A percentile compares a stretch with the other conserved stretches of the same genome.
Conservation (phyloP, 139 green algal genomes). For the Pycnococcus provasolii region DNA sequence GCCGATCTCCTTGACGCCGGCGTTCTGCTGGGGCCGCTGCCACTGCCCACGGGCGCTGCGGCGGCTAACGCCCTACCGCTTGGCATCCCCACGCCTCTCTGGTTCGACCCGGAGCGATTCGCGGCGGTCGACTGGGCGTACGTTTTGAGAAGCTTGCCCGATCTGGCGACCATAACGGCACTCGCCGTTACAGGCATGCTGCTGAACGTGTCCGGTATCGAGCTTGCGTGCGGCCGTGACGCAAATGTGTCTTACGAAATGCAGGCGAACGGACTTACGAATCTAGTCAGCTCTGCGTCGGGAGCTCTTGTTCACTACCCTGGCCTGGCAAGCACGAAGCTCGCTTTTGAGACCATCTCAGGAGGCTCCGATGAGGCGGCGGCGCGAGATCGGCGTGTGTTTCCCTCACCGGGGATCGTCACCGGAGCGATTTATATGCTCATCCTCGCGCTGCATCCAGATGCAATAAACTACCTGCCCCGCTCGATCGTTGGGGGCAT, state of each 20-base stretch:
- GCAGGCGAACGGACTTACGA: background rate
- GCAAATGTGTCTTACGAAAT: conserved; percentile 5
- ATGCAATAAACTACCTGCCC: background rate
- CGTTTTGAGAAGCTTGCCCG: background rate
- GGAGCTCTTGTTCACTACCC: too few species aligned
- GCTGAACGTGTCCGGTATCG: conserved; percentile 3
- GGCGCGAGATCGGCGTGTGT: too few species aligned
- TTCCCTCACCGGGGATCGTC: background rate
- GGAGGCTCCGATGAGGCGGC: too few species aligned
- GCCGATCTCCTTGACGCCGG: background rate
- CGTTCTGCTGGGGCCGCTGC: conserved; percentile 7
- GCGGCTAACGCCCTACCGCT: too few species aligned
- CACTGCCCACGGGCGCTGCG: background rate
- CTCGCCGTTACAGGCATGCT: conserved; percentile 2
- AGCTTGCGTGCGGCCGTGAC: background rate
- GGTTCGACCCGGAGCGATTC: background rate
- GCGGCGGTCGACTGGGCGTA: background rate
- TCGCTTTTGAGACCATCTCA: too few species aligned
- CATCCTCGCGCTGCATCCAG: background rate
- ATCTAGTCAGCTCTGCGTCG: too few species aligned
- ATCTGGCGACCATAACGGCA: background rate
- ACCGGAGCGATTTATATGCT: background rate
- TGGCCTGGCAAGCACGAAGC: too few species aligned
- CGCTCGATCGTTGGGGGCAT: background rate
- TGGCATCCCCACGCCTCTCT: background rate